Evolutionary conservation across 2,329 filamentous ascomycete genomes (phyloP), one percentile per base, ranked within the genome.

Genomic region (Fusarium goolgardi): DNA sequence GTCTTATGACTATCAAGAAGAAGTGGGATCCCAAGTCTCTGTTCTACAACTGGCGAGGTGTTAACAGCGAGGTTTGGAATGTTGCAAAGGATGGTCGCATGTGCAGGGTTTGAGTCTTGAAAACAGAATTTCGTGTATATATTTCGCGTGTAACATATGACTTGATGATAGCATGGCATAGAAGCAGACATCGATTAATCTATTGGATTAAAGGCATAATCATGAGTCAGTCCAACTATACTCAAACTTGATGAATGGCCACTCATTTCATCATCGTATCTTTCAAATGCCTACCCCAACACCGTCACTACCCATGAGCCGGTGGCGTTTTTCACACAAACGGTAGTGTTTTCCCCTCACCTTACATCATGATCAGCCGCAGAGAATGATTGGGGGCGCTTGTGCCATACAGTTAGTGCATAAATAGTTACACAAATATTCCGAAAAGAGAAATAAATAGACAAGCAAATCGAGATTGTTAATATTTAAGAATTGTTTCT

Each of bases 21-120:
- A 82, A 80, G 71, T 87, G 82, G 67, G 86, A 87, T 70, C 78
- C 82, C 5, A 57, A 76, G 4, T 70, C 74, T 11, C 58, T 88
- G 10, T 84, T 85, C 21, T 85, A 85, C 54, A 83, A 80, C 16
- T 73, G 71, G 11, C 81, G 78, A 15, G 82, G 78, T 12, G 85
- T 88, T 6, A 85, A 84, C 0, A 85, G 83, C 52, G 85, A 87
- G 52, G 73, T 70, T 13, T 87, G 84, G 84, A 56, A 16, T 3
- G 55, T 73, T 16, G 41, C 43, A 2, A 46, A 35, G 0, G 29
- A 63, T 45, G 71, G 71, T 2, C 54, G 70, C 4, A 73, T 73
- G 71, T 73, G 72, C 35, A 23, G 20, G 18, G 29, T 53, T 69
- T 81, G 9, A 39, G 23, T 4, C 5, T 21, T 18, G 23, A 5